phyloP scores from a whole-genome alignment of 2,329 filamentous ascomycete genomes.

The Grosmannia serpens region DNA sequence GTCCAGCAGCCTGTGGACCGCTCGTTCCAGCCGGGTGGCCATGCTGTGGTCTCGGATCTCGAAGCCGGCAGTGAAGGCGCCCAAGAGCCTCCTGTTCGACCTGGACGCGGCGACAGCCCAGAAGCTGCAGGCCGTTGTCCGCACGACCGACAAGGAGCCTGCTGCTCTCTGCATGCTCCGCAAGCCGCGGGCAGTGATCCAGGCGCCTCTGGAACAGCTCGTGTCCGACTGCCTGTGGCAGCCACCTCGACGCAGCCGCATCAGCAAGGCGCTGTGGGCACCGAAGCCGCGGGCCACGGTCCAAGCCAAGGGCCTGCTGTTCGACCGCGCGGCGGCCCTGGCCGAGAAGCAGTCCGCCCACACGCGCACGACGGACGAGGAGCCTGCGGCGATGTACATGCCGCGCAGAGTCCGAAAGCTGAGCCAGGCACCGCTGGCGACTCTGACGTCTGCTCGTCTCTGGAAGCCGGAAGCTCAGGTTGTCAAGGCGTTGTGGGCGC shows the following conservation, averaged over 20 bases:
- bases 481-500: too few species aligned
- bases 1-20: conserved; percentile 18
- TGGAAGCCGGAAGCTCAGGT: too few species aligned
- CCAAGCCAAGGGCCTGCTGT: background rate
- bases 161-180: conserved; percentile 19
- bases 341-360: background rate
- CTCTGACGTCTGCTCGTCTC: conserved; percentile 4
- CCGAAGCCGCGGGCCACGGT: background rate
- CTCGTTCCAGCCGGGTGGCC: background rate
- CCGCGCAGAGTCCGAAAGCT: conserved; percentile 13
- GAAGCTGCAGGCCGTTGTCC: background rate
- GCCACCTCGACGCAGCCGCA: background rate
- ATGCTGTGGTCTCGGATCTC: background rate
- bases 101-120: background rate
- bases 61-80: background rate
- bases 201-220: background rate
- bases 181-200: conserved; percentile 4
- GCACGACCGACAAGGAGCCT: conserved; percentile 5
- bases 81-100: background rate
- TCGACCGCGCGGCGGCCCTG: conserved; percentile 4
- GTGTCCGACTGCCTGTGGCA: conserved; percentile 17
- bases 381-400: conserved; percentile 5
- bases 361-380: conserved; percentile 7
- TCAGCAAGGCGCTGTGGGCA: background rate
- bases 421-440: conserved; percentile 1